Percentiles rank a stretch among this genome's conserved stretches.
These are phyloP conservation scores for Saccharomyces hybrid DNA, from an alignment of 1,139 yeast genomes.

Conservation along the genomic window DNA sequence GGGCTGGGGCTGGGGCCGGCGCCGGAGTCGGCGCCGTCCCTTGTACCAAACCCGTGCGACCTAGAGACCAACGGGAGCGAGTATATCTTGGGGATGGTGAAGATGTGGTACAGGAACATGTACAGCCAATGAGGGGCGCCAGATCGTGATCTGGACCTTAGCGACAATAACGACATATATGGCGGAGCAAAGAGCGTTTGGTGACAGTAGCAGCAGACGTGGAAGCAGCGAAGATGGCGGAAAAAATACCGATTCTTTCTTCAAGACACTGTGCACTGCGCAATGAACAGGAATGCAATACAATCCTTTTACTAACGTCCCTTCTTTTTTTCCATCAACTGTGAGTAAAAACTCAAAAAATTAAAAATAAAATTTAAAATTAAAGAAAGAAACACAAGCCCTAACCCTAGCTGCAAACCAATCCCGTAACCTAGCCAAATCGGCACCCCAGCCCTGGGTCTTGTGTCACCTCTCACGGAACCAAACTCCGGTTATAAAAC, in stretches of 20 bases:
- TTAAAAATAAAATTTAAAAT: too few relatives aligned
- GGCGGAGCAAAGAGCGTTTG: not conserved
- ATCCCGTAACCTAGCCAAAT: too few relatives aligned
- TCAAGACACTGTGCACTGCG: too few relatives aligned
- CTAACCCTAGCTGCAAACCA: not conserved
- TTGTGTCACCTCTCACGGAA: not conserved
- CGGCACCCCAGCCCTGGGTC: not conserved
- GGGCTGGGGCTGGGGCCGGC: not conserved
- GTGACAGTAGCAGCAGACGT: not conserved
- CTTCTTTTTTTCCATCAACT: too few relatives aligned
- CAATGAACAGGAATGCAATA: too few relatives aligned
- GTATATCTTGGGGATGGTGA: not conserved
- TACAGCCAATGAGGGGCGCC: not conserved
- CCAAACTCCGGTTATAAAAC: not conserved
- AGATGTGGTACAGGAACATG: not conserved
- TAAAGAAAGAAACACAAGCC: too few relatives aligned
- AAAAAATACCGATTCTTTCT: not conserved
- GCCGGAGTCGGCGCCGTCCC: not conserved
- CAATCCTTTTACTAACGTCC: too few relatives aligned
- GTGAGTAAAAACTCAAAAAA: too few relatives aligned
- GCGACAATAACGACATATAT: not conserved
- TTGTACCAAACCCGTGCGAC: slow-evolving; percentile 11
- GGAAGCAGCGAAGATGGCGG: not conserved
- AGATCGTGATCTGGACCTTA: not conserved
- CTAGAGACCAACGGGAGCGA: slow-evolving; percentile 9